A percentile compares a stretch with the other conserved stretches of the same genome.
phyloP scores from a whole-genome alignment of 108 stramenopile genomes.

The Cyclotella kingstonii region DNA sequence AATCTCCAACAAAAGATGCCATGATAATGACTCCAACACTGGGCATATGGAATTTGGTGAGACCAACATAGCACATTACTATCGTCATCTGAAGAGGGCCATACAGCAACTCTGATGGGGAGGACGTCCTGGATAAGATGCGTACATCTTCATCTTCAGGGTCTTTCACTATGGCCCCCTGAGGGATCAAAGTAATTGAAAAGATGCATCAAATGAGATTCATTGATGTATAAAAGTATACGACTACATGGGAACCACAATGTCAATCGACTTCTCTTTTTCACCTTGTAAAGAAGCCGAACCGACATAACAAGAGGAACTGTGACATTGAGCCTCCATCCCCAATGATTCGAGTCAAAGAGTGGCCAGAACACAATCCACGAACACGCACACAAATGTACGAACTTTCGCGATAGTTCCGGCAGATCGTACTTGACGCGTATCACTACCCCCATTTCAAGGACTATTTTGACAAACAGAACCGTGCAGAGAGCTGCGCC shows the following conservation, averaged over 20 bases:
- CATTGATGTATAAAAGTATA: not conserved
- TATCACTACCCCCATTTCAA: conserved; percentile 38
- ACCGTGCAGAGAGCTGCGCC: conserved; percentile 41
- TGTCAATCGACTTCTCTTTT: no score
- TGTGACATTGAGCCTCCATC: conserved; percentile 69
- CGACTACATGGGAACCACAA: no score
- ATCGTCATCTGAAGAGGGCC: conserved; percentile 68
- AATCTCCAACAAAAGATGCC: conserved; percentile 66
- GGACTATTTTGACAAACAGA: conserved; percentile 41
- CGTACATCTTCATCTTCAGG: conserved; percentile 70
- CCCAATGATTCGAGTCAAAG: conserved; percentile 59
- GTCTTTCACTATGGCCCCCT: conserved; percentile 65
- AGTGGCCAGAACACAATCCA: conserved; percentile 65
- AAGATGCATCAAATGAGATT: not conserved
- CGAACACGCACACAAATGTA: conserved; percentile 55
- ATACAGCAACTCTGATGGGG: conserved; percentile 65
- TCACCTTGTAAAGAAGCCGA: conserved; percentile 62
- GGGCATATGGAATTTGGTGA: conserved; percentile 52
- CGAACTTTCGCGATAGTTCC: conserved; percentile 47
- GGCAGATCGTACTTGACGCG: conserved; percentile 20
- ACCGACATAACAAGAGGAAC: conserved; percentile 55
- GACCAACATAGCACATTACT: conserved; percentile 57
- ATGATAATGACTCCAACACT: conserved; percentile 50
- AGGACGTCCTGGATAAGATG: conserved; percentile 56
- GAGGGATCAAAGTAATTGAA: not conserved